Percentiles rank a stretch among this genome's conserved stretches.
Conservation (phyloP, 495 filamentous ascomycete species). For the Xylaria scruposa region DNA sequence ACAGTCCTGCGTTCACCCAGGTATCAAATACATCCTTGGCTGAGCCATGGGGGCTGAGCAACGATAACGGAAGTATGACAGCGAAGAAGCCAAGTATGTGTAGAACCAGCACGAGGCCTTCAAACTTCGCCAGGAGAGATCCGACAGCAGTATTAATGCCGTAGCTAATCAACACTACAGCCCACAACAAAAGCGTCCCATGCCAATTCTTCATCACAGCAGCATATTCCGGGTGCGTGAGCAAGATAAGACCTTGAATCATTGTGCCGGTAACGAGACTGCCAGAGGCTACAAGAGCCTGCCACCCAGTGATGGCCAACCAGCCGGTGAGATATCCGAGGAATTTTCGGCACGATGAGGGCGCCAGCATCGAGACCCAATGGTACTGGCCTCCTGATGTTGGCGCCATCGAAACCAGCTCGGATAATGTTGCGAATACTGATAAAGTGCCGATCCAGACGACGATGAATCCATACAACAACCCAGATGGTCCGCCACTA, state of each 20-base stretch:
- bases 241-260: conserved; percentile 64
- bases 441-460: conserved; percentile 38
- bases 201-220: conserved; percentile 62
- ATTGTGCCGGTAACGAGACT: conserved; percentile 62
- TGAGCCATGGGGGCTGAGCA: conserved; percentile 54
- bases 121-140: conserved; percentile 61
- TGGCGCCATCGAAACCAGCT: conserved; percentile 42
- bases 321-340: conserved; percentile 67
- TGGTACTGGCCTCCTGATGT: conserved; percentile 40
- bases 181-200: conserved; percentile 64
- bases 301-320: conserved; percentile 67
- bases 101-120: conserved; percentile 64
- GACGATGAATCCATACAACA: conserved; percentile 41
- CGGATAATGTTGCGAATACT: conserved; percentile 38
- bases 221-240: conserved; percentile 56
- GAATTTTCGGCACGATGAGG: conserved; percentile 58
- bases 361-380: conserved; percentile 68
- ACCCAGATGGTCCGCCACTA: conserved; percentile 41
- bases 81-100: conserved; percentile 69
- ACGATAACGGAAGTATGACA: conserved; percentile 63
- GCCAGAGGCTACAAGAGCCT: conserved; percentile 59
- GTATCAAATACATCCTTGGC: conserved; percentile 58
- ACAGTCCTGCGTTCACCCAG: conserved; percentile 62
- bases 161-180: conserved; percentile 56
- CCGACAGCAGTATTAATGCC: conserved; percentile 64